Evolutionary conservation across 352 stramenopile species (phyloP), one percentile per base, ranked within the genome.

Genomic region (Globisporangium barbulae): DNA sequence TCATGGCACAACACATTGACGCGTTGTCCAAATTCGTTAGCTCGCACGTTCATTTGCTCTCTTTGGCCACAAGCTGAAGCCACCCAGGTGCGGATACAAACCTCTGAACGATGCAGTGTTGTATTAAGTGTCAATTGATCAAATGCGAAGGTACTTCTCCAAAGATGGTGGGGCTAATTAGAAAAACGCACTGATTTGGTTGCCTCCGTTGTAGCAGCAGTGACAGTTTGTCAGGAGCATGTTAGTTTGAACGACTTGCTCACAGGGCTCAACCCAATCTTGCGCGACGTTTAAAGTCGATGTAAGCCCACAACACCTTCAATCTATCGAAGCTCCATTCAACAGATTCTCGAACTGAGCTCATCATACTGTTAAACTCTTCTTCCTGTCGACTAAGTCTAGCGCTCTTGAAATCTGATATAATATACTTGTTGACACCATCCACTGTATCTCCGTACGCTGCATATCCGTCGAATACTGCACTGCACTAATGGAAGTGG

Each of bases 301-400:
- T 21, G 39, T 45, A n/a, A 0, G 10, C 12, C 12, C 39, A 45
- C 39, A 45, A 45, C 10, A 45, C 10, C 39, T 19, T 45, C 5
- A 45, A 45, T 1, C 39, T 45, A 21, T 10, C 39, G n/a, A 21
- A 45, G 39, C 39, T 45, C 39, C 39, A 45, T 45, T 45, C 39
- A 19, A 45, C 39, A 45, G 10, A 45, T 45, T 45, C 39, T 45
- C 39, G 39, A 45, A 45, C 39, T 45, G 12, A 45, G 39, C 39
- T 19, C 39, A 45, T 45, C 39, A 45, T 45, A 21, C 39, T 45
- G 39, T 45, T 45, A 45, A 45, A 45, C 12, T 45, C 39, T 45
- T 45, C 39, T 45, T 45, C 39, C 39, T n/a, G 39, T 45, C 39
- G 39, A 45, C 39, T 45, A 45, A 45, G 39, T 45, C 39, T 45